phyloP scores from a whole-genome alignment of 2,329 filamentous ascomycete genomes.

The Ilyonectria robusta region DNA sequence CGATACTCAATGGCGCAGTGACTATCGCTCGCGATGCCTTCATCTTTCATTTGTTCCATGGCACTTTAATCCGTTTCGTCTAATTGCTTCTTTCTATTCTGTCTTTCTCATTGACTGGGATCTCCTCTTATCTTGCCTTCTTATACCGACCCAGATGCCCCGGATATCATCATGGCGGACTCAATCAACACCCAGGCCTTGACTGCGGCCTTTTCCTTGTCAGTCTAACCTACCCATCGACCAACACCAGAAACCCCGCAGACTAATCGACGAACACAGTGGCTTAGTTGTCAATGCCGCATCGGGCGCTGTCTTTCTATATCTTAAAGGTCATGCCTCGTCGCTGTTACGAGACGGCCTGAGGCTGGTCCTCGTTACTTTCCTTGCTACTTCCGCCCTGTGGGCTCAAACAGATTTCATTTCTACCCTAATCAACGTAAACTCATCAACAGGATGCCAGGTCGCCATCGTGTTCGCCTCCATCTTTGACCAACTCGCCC shows the following conservation, averaged over 20 bases:
- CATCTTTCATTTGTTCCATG: slow-evolving; percentile 28
- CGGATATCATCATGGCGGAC: slow-evolving; percentile 58
- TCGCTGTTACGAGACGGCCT: slow-evolving; percentile 68
- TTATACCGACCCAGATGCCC: slow-evolving; percentile 11
- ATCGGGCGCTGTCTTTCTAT: slow-evolving; percentile 61
- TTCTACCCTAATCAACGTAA: slow-evolving; percentile 62
- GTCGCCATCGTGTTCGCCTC: slow-evolving; percentile 66
- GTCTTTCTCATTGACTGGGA: slow-evolving; percentile 47
- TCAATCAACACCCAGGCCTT: slow-evolving; percentile 63
- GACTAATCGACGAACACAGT: slow-evolving; percentile 51
- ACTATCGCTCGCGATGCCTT: slow-evolving; percentile 34
- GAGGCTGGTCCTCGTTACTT: slow-evolving; percentile 75
- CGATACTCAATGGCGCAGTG: slow-evolving; percentile 28
- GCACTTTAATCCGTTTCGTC: slow-evolving; percentile 46
- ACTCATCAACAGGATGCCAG: slow-evolving; percentile 63
- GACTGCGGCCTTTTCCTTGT: slow-evolving; percentile 70
- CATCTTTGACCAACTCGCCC: slow-evolving; percentile 70
- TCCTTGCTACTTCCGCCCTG: slow-evolving; percentile 64
- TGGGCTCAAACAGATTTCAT: slow-evolving; percentile 70
- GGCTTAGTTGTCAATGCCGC: slow-evolving; percentile 69
- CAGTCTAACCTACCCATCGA: slow-evolving; percentile 43
- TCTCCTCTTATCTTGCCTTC: slow-evolving; percentile 3
- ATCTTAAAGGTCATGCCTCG: slow-evolving; percentile 63
- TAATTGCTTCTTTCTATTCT: slow-evolving; percentile 50
- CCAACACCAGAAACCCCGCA: slow-evolving; percentile 17